Evolutionary conservation across 768 basidiomycete genomes (phyloP), one percentile per base, ranked within the genome.

Genomic region (Amanita subjunquillea): DNA sequence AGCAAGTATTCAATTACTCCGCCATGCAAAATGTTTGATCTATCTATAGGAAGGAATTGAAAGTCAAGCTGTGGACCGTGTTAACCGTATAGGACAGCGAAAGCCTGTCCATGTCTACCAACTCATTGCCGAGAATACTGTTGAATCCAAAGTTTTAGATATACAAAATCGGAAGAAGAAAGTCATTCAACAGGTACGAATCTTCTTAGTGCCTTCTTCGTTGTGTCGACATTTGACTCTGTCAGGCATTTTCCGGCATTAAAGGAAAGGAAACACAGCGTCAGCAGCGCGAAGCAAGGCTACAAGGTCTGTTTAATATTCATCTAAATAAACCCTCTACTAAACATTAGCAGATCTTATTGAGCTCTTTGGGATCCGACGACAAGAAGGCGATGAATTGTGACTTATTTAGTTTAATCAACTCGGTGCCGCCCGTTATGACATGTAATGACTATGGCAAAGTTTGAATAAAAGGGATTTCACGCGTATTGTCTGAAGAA

Each of bases 31-130:
- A 54, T 48, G 40, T 15, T n/a, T 53, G 41, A 59, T 48, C 58
- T 2, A n/a, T 20, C 40, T 51, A 60, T 53, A 84, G 74, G 87
- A 89, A 60, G 86, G 87, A 2, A 91, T 91, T 34, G 88, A 91
- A 66, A 83, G 82, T 58, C 87, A 91, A 62, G 87, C 88, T 2
- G 83, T 90, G 49, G 87, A 88, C 61, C 71, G 86, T 58, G 85
- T 85, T 52, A 90, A 90, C 59, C 79, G 87, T 48, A 90, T 91
- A 56, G 91, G 91, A 12, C 91, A 94, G 64, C 87, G 67, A 56
- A 91, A 85, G 63, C 71, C 77, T 1, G 90, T 94, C 30, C 83
- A 86, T 57, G 90, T 93, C 17, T 93, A 91, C 61, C 91, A 93
- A 59, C 69, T 94, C 45, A 91, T 94, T 51, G 89, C 91, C 0